Evolutionary conservation across 306 rosid genomes (phyloP).

Genomic region (Senna siamea): DNA sequence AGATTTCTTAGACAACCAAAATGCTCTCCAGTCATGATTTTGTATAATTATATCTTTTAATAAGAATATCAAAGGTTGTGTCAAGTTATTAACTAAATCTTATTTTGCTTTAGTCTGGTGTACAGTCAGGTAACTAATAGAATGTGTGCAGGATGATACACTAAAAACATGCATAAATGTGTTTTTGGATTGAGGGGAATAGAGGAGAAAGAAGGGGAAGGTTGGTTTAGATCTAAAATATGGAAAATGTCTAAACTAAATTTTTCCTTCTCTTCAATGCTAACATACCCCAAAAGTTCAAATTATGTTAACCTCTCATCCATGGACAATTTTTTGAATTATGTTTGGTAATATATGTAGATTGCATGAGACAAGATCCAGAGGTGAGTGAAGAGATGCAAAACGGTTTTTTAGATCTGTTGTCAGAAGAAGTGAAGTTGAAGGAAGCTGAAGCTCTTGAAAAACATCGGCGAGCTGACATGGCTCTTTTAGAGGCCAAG

Average conservation of each 20-base stretch:
- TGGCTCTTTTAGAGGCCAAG: constrained; percentile 55
- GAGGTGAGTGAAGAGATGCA: constrained; percentile 53
- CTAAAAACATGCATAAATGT: not conserved
- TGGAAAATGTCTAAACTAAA: not conserved
- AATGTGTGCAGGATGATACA: constrained; percentile 16
- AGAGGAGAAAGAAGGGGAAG: not conserved
- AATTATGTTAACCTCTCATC: constrained; percentile 7
- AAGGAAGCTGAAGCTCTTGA: constrained; percentile 52
- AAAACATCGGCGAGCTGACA: constrained; percentile 48
- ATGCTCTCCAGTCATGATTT: not conserved
- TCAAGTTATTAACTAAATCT: not conserved
- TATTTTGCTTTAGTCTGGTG: not conserved
- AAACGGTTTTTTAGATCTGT: constrained; percentile 44
- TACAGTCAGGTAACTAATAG: not conserved
- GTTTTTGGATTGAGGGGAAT: not conserved
- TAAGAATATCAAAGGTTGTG: constrained; percentile 2
- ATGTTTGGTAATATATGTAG: constrained; percentile 35
- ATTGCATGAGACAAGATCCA: constrained; percentile 62
- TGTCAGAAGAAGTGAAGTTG: constrained; percentile 52
- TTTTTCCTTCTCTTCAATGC: not conserved
- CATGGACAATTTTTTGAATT: constrained; percentile 3
- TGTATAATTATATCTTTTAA: not conserved
- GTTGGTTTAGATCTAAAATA: not conserved
- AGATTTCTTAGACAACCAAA: not conserved
- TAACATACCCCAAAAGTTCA: not conserved